Percentiles rank a stretch among this genome's conserved stretches.
Evolutionary conservation across 768 basidiomycete genomes (phyloP).

Genomic region (Podaxis sp.): DNA sequence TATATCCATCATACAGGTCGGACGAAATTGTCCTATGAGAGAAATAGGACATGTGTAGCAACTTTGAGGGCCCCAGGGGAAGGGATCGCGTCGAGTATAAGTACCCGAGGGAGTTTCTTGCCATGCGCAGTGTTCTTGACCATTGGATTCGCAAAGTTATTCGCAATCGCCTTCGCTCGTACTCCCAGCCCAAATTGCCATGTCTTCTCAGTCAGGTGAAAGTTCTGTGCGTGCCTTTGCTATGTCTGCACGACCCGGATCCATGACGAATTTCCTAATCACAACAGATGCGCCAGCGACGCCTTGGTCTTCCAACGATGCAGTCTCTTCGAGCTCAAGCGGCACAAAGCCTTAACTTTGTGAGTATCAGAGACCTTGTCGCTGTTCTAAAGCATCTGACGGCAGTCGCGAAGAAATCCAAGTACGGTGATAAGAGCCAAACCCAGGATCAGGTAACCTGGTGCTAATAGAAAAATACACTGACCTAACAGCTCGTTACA

Average conservation of each 20-base stretch:
- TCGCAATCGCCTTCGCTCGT: not conserved
- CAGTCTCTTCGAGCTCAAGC: slow-evolving; percentile 8
- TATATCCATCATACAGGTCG: slow-evolving; percentile 1
- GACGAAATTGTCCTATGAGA: slow-evolving; percentile 11
- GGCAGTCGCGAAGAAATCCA: not conserved
- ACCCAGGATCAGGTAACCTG: slow-evolving; percentile 4
- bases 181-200: not conserved
- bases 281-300: not conserved
- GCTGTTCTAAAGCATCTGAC: not conserved
- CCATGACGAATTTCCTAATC: not conserved
- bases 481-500: not conserved
- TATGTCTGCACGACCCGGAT: not conserved
- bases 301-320: not conserved
- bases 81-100: slow-evolving; percentile 3
- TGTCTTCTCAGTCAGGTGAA: slow-evolving; percentile 5
- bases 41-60: slow-evolving; percentile 6
- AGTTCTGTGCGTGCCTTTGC: not conserved
- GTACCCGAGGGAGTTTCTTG: slow-evolving; percentile 8
- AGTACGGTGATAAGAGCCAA: not conserved
- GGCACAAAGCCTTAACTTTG: not conserved
- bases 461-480: not conserved
- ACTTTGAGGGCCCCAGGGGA: not conserved
- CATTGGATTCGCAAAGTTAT: not conserved
- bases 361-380: not conserved
- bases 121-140: not conserved